Conservation (phyloP, 768 basidiomycete species). For the Termitomyces sp. region DNA sequence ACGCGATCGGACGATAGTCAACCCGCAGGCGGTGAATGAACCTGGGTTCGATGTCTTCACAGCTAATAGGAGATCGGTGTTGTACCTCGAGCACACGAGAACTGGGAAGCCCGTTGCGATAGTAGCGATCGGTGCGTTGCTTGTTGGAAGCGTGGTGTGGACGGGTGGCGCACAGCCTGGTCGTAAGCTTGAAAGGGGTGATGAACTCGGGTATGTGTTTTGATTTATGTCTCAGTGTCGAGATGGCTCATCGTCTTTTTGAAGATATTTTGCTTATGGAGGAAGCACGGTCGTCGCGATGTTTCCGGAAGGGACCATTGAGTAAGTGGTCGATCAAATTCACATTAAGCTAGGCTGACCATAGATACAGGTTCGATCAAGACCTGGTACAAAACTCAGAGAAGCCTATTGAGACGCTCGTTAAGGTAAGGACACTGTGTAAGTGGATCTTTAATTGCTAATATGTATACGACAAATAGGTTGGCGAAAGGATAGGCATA, state of each 20-base stretch:
- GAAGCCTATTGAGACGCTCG: slow-evolving; percentile 56
- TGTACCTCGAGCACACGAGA: slow-evolving; percentile 41
- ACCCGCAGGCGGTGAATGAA: slow-evolving; percentile 76
- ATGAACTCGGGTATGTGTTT: slow-evolving; percentile 45
- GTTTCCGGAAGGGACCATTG: slow-evolving; percentile 47
- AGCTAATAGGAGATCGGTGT: slow-evolving; percentile 53
- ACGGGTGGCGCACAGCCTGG: slow-evolving; percentile 43
- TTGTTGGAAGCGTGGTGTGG: slow-evolving; percentile 74
- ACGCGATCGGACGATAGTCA: slow-evolving; percentile 34
- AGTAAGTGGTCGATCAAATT: slow-evolving; percentile 24
- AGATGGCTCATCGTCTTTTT: neutral
- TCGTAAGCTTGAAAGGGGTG: slow-evolving; percentile 50
- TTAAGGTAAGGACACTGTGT: slow-evolving; percentile 37
- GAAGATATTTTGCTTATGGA: slow-evolving; percentile 61
- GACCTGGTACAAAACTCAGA: slow-evolving; percentile 56
- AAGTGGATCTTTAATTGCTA: neutral
- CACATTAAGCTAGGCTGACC: neutral
- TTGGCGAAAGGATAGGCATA: slow-evolving; percentile 30
- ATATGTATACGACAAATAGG: slow-evolving; percentile 18
- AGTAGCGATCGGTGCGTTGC: slow-evolving; percentile 75
- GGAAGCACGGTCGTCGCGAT: slow-evolving; percentile 67
- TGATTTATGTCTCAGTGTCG: neutral
- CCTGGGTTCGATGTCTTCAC: slow-evolving; percentile 59
- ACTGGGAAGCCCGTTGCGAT: slow-evolving; percentile 53
- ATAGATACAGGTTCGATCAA: slow-evolving; percentile 42